Conservation (phyloP, 305 asterid species). For the Rubia tinctorum region DNA sequence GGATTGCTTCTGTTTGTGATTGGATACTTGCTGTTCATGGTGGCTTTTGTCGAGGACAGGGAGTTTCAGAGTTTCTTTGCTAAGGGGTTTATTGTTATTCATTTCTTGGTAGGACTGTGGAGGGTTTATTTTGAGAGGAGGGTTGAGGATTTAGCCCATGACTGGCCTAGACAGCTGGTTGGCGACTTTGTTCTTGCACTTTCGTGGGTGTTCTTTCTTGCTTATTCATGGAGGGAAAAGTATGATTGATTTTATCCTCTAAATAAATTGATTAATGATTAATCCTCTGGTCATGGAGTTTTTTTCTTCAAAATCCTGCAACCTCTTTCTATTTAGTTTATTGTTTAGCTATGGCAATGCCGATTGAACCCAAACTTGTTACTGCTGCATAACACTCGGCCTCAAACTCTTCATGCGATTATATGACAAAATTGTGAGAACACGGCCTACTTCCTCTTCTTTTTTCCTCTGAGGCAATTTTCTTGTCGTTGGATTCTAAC, state of each 20-base stretch:
- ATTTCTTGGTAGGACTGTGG: conserved; percentile 57
- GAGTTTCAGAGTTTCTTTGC: conserved; percentile 57
- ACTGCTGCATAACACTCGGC: too few relatives aligned
- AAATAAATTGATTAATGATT: too few relatives aligned
- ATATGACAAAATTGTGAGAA: too few relatives aligned
- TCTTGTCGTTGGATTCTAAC: too few relatives aligned
- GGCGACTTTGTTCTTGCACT: conserved; percentile 62
- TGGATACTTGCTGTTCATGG: conserved; percentile 60
- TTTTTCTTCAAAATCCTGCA: too few relatives aligned
- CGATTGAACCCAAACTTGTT: too few relatives aligned
- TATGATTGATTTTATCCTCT: conserved; percentile 32
- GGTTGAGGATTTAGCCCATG: conserved; percentile 56
- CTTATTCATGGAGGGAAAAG: conserved; percentile 60
- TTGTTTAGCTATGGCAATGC: too few relatives aligned
- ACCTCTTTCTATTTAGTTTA: too few relatives aligned
- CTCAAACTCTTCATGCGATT: too few relatives aligned
- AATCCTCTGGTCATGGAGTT: too few relatives aligned
- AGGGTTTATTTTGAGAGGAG: conserved; percentile 59
- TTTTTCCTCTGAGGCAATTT: too few relatives aligned
- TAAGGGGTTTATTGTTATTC: conserved; percentile 50
- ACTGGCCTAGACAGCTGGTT: conserved; percentile 60
- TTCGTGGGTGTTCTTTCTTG: conserved; percentile 64
- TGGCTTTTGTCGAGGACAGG: conserved; percentile 57
- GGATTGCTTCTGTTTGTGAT: conserved; percentile 59
- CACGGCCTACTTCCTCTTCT: too few relatives aligned